Evolutionary conservation across 1,284 basidiomycete genomes (phyloP).

Genomic region (Sanghuangporus baumii): DNA sequence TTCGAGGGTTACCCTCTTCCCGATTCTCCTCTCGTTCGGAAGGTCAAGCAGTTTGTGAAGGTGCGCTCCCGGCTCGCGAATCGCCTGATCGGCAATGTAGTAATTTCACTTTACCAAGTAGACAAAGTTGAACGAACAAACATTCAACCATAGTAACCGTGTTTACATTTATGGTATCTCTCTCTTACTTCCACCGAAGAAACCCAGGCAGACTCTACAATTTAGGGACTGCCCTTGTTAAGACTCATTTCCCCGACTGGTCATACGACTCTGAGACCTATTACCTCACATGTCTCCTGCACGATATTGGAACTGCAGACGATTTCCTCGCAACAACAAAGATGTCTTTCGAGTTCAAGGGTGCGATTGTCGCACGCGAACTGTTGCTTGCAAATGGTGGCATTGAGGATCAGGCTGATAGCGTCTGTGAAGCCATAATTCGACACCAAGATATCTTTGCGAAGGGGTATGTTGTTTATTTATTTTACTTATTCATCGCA

Average conservation of each 20-base stretch:
- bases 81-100: not conserved
- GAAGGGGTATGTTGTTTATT: constrained; percentile 32
- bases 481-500: not conserved
- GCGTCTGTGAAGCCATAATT: constrained; percentile 52
- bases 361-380: constrained; percentile 48
- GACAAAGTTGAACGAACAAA: constrained; percentile 43
- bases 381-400: constrained; percentile 40
- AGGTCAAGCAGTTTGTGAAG: constrained; percentile 39
- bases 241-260: constrained; percentile 46
- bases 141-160: constrained; percentile 46
- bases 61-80: constrained; percentile 22
- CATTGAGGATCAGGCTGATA: constrained; percentile 47
- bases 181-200: not conserved
- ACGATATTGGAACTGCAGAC: constrained; percentile 52
- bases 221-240: constrained; percentile 37
- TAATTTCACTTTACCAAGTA: constrained; percentile 18
- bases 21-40: constrained; percentile 35
- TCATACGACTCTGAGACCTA: constrained; percentile 45
- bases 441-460: constrained; percentile 56
- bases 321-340: constrained; percentile 45
- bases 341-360: constrained; percentile 57
- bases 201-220: not conserved
- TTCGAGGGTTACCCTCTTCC: constrained; percentile 40
- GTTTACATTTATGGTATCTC: constrained; percentile 43
- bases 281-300: constrained; percentile 46